Evolutionary conservation across 257 asterid species (phyloP).

Genomic region (Petunia secreta): DNA sequence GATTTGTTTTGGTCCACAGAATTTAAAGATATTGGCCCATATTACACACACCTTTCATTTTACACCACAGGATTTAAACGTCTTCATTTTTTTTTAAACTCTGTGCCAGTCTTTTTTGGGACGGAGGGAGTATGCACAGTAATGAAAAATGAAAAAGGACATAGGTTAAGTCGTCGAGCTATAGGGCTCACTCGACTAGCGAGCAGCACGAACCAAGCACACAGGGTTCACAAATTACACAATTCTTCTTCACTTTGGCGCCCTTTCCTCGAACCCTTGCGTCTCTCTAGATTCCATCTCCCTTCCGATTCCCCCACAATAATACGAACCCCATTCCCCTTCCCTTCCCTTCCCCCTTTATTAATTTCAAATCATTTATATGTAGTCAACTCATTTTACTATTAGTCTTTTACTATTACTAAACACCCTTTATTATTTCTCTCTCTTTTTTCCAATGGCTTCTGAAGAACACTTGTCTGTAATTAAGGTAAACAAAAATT

Average conservation of each 20-base stretch:
- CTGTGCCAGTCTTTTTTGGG: too few species aligned
- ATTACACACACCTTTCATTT: too few species aligned
- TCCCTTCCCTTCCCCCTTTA: slow-evolving; percentile 4
- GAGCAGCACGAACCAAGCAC: neutral
- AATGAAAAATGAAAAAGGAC: too few species aligned
- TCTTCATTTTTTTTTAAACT: too few species aligned
- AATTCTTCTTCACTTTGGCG: slow-evolving; percentile 52
- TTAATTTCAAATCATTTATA: neutral
- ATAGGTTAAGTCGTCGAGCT: neutral
- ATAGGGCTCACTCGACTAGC: neutral
- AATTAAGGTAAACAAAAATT: slow-evolving; percentile 54
- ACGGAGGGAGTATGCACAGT: too few species aligned
- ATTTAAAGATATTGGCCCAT: too few species aligned
- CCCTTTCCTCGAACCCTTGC: slow-evolving; percentile 43
- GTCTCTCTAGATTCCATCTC: slow-evolving; percentile 40
- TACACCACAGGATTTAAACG: too few species aligned
- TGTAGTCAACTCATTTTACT: slow-evolving; percentile 28
- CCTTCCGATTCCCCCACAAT: slow-evolving; percentile 35
- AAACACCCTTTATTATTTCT: slow-evolving; percentile 24
- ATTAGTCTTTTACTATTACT: neutral
- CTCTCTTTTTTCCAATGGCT: slow-evolving; percentile 51
- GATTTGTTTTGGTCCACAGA: too few species aligned
- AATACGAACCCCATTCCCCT: slow-evolving; percentile 4
- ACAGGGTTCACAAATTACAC: neutral
- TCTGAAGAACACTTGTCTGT: slow-evolving; percentile 61